These are phyloP conservation scores for Pythium vanterpoolii DNA, from an alignment of 352 stramenopile genomes.

Conservation along the genomic window DNA sequence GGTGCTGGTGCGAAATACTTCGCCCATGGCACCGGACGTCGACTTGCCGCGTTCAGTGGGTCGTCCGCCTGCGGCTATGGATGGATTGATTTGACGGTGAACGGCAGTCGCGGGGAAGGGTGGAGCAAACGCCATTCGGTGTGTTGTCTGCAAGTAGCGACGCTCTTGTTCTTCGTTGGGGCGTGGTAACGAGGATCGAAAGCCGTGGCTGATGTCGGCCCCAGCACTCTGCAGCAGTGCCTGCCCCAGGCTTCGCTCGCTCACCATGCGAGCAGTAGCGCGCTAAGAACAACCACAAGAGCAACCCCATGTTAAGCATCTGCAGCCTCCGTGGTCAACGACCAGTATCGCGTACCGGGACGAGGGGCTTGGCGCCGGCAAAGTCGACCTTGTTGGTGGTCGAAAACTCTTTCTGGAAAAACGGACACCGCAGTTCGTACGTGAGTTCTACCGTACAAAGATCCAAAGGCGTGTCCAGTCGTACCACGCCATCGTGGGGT, in stretches of 20 bases:
- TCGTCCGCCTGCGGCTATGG: conserved; percentile 39
- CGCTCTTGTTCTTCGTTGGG: conserved; percentile 49
- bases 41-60: conserved; percentile 58
- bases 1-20: conserved; percentile 48
- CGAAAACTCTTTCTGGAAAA: conserved; percentile 52
- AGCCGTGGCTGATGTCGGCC: conserved; percentile 36
- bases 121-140: conserved; percentile 53
- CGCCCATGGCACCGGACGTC: conserved; percentile 54
- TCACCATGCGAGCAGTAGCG: conserved; percentile 48
- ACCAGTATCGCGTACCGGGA: conserved; percentile 26
- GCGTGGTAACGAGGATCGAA: conserved; percentile 49
- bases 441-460: no score
- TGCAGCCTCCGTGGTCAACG: background rate
- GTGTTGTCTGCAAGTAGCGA: conserved; percentile 59
- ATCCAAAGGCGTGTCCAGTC: background rate
- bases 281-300: conserved; percentile 24
- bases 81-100: conserved; percentile 9
- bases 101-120: background rate
- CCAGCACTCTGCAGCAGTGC: conserved; percentile 46
- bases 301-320: background rate
- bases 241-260: conserved; percentile 51
- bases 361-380: conserved; percentile 28
- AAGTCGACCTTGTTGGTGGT: conserved; percentile 60
- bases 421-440: background rate
- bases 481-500: conserved; percentile 53